Percentiles rank a stretch among this genome's conserved stretches.
Evolutionary conservation across 345 rosid species (phyloP).

Genomic region (Aquilaria malaccensis): DNA sequence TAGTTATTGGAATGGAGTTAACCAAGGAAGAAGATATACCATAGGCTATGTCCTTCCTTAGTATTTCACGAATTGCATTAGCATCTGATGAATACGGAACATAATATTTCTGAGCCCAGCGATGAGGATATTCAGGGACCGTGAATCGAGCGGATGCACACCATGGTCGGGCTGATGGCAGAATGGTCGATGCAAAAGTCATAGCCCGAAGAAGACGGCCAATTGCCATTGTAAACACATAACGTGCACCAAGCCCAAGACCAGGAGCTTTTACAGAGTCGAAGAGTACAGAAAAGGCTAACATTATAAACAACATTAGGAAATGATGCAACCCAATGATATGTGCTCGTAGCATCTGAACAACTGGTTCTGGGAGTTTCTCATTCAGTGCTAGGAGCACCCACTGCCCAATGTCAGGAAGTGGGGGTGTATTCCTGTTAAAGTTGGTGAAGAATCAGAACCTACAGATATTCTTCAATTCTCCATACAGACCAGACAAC

Average conservation of each 20-base stretch:
- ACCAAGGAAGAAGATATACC: constrained; percentile 28
- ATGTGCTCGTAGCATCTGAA: constrained; percentile 72
- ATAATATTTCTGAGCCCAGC: constrained; percentile 85
- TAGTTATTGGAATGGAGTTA: no score
- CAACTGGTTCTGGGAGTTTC: constrained; percentile 61
- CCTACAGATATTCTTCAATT: no score
- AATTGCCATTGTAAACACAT: constrained; percentile 85
- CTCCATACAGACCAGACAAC: no score
- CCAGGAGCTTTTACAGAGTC: constrained; percentile 84
- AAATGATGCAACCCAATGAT: constrained; percentile 79
- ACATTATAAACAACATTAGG: constrained; percentile 82
- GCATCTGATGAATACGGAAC: constrained; percentile 79
- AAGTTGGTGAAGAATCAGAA: constrained; percentile 3
- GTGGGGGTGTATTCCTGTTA: constrained; percentile 63
- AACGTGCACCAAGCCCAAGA: constrained; percentile 84
- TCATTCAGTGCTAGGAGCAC: constrained; percentile 78
- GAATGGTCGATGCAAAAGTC: constrained; percentile 75
- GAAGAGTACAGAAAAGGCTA: constrained; percentile 85
- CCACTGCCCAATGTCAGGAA: constrained; percentile 97
- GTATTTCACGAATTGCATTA: constrained; percentile 50
- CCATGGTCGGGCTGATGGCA: constrained; percentile 96
- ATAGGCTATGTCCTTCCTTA: constrained; percentile 52
- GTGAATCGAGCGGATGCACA: constrained; percentile 67
- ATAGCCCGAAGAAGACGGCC: constrained; percentile 94
- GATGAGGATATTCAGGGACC: constrained; percentile 73